A percentile compares a stretch with the other conserved stretches of the same genome.
Conservation (phyloP, 441 rosid genomes). For the Croton laevigatus region DNA sequence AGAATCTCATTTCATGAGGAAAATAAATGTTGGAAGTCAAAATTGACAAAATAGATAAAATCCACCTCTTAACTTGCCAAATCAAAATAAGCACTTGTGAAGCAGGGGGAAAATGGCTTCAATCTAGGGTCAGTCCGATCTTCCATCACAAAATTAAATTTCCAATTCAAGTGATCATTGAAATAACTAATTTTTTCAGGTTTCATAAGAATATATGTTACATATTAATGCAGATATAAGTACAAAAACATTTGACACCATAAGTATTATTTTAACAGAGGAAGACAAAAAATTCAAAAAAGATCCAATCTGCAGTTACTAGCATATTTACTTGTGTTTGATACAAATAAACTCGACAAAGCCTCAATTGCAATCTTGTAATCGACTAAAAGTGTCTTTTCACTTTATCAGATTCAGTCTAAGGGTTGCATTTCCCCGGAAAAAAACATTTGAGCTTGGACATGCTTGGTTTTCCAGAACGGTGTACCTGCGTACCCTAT, state of each 20-base stretch:
- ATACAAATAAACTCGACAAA: neutral
- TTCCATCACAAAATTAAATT: neutral
- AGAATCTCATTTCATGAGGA: neutral
- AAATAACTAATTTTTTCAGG: neutral
- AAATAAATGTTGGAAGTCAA: neutral
- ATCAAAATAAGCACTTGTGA: neutral
- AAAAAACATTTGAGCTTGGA: neutral
- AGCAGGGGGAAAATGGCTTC: neutral
- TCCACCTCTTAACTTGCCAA: neutral
- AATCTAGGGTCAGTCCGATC: neutral
- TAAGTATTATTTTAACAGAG: neutral
- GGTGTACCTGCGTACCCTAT: neutral
- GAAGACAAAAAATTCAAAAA: neutral
- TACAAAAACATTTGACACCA: neutral
- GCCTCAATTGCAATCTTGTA: neutral
- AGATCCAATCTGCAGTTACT: neutral
- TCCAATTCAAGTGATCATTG: neutral
- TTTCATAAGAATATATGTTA: neutral
- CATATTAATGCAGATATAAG: neutral
- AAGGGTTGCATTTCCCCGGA: neutral
- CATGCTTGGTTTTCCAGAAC: neutral
- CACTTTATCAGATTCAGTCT: neutral
- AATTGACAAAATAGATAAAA: neutral
- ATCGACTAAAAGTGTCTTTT: neutral
- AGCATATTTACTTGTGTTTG: neutral